Evolutionary conservation across 2,329 filamentous ascomycete species (phyloP).

Genomic region (Lasiodiplodia sp.): DNA sequence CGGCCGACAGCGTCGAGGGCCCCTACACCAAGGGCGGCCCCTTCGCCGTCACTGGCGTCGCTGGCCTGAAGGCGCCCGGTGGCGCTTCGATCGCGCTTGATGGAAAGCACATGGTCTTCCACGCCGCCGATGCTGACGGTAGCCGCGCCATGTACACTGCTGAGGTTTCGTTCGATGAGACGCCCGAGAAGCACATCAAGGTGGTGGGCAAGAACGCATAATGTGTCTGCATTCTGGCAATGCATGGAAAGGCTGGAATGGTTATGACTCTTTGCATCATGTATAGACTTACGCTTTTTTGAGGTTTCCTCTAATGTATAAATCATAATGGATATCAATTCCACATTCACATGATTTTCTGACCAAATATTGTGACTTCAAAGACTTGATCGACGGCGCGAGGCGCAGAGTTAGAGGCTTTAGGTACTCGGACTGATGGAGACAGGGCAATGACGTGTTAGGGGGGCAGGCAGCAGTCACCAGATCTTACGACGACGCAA

Average conservation of each 20-base stretch:
- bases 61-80: slow-evolving; percentile 31
- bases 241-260: slow-evolving; percentile 19
- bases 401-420: neutral
- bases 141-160: slow-evolving; percentile 23
- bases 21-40: slow-evolving; percentile 34
- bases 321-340: slow-evolving; percentile 5
- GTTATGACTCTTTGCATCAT: slow-evolving; percentile 5
- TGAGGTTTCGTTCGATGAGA: slow-evolving; percentile 9
- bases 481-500: slow-evolving; percentile 1
- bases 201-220: neutral
- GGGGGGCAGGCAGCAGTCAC: slow-evolving; percentile 1
- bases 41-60: slow-evolving; percentile 30
- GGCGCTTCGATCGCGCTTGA: slow-evolving; percentile 31
- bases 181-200: slow-evolving; percentile 1
- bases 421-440: neutral
- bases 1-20: slow-evolving; percentile 42
- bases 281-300: slow-evolving; percentile 7
- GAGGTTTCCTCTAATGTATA: slow-evolving; percentile 21
- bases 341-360: neutral
- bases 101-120: slow-evolving; percentile 28
- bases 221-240: slow-evolving; percentile 21
- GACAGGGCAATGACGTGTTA: slow-evolving; percentile 3
- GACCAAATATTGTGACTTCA: neutral
- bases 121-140: slow-evolving; percentile 7
- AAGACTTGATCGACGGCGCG: neutral